Percentiles rank a stretch among this genome's conserved stretches.
These are phyloP conservation scores for Xylaria sp. DNA, from an alignment of 2,329 filamentous ascomycete species.

Conservation along the genomic window DNA sequence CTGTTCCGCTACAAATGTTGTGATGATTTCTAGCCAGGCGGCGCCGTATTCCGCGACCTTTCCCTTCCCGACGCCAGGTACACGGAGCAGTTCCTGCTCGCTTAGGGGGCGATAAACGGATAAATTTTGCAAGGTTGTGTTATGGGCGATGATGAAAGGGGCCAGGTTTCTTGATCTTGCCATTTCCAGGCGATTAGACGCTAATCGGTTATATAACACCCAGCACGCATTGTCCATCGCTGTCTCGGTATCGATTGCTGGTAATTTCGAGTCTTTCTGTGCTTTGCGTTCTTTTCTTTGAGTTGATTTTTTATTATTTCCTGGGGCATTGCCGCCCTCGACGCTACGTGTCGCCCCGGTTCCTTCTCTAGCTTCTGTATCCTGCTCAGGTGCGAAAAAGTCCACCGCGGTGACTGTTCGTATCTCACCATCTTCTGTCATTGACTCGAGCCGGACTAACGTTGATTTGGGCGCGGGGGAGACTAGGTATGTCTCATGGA, in stretches of 20 bases:
- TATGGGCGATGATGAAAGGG: slow-evolving; percentile 23
- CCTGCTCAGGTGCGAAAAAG: slow-evolving; percentile 3
- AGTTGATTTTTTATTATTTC: background rate
- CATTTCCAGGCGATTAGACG: slow-evolving; percentile 10
- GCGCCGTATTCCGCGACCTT: slow-evolving; percentile 27
- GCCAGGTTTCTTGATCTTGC: slow-evolving; percentile 12
- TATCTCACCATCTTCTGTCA: slow-evolving; percentile 24
- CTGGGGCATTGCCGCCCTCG: background rate
- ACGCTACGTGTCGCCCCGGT: background rate
- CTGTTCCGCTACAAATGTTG: slow-evolving; percentile 21
- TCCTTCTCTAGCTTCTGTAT: background rate
- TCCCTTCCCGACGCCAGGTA: slow-evolving; percentile 20
- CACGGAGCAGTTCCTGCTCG: slow-evolving; percentile 21
- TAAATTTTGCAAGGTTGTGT: slow-evolving; percentile 15
- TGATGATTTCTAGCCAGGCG: slow-evolving; percentile 34
- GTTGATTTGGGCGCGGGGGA: slow-evolving; percentile 7
- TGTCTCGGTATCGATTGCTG: background rate
- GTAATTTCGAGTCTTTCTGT: background rate
- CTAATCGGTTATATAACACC: slow-evolving; percentile 15
- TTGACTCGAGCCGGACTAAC: slow-evolving; percentile 25
- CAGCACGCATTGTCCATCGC: slow-evolving; percentile 19
- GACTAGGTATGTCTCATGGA: slow-evolving; percentile 37
- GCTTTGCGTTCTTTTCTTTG: background rate
- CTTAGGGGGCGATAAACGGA: slow-evolving; percentile 28
- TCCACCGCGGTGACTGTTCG: slow-evolving; percentile 6